Evolutionary conservation across 176 grass and related monocot genomes (phyloP).

Genomic region (Zea luxurians): DNA sequence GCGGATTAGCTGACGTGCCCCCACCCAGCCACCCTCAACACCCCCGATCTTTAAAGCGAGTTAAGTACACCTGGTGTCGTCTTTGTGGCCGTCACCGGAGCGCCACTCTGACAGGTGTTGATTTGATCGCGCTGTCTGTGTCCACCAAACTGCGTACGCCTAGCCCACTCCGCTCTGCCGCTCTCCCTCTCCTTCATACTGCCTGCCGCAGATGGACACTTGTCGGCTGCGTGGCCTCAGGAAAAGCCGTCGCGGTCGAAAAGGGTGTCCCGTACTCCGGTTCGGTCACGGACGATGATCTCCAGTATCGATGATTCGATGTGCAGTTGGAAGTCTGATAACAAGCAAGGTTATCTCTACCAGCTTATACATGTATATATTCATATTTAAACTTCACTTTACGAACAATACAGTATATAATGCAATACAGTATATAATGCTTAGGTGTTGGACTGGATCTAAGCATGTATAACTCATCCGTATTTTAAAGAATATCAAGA

Average conservation of each 20-base stretch:
- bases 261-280: not conserved
- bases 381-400: too few relatives aligned
- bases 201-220: not conserved
- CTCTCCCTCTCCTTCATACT: not conserved
- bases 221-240: not conserved
- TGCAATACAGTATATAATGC: too few relatives aligned
- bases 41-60: not conserved
- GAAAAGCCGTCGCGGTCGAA: not conserved
- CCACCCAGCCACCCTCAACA: not conserved
- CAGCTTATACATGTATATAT: too few relatives aligned
- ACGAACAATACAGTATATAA: too few relatives aligned
- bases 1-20: slow-evolving; percentile 23
- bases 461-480: too few relatives aligned
- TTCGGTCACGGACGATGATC: not conserved
- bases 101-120: slow-evolving; percentile 14
- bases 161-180: not conserved
- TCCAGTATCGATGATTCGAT: too few relatives aligned
- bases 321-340: too few relatives aligned
- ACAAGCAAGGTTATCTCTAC: too few relatives aligned
- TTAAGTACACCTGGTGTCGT: slow-evolving; percentile 30
- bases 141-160: not conserved
- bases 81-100: slow-evolving; percentile 15
- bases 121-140: not conserved
- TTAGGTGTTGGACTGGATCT: too few relatives aligned
- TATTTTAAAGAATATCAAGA: too few relatives aligned